Evolutionary conservation across 192 early-diverging fungal species (phyloP).

Genomic region (Backusella macrospora): DNA sequence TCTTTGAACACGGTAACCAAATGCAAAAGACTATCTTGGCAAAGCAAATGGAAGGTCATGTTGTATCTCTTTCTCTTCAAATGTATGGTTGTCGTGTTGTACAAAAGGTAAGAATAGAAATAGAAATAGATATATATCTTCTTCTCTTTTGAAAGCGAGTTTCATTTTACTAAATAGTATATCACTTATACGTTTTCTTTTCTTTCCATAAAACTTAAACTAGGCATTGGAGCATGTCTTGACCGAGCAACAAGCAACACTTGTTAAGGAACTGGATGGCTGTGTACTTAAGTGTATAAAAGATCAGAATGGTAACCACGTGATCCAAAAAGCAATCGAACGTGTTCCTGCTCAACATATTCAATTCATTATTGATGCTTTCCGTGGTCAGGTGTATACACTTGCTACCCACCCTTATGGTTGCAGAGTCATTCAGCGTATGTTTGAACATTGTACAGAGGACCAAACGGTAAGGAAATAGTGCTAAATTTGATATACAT

Average conservation of each 20-base stretch:
- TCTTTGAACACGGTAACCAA: slow-evolving; percentile 98
- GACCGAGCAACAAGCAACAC: slow-evolving; percentile 85
- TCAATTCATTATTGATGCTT: slow-evolving; percentile 96
- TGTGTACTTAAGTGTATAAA: slow-evolving; percentile 98
- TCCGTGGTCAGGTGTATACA: slow-evolving; percentile 94
- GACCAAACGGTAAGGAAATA: slow-evolving; percentile 61
- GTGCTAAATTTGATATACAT: background rate
- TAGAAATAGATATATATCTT: too few species aligned
- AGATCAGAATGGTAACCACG: slow-evolving; percentile 99
- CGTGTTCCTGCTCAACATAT: slow-evolving; percentile 92
- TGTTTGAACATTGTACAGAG: slow-evolving; percentile 99
- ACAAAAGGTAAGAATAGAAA: slow-evolving; percentile 66
- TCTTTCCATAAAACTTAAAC: background rate
- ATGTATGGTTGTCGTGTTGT: slow-evolving; percentile 99
- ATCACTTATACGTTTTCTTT: slow-evolving; percentile 16
- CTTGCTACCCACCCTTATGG: slow-evolving; percentile 98
- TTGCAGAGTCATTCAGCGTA: slow-evolving; percentile 97
- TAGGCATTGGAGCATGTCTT: slow-evolving; percentile 90
- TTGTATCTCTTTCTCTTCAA: slow-evolving; percentile 90
- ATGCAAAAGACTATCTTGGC: slow-evolving; percentile 92
- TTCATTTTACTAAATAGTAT: slow-evolving; percentile 24
- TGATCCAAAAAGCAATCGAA: slow-evolving; percentile 99
- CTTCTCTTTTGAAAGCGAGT: background rate
- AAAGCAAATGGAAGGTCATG: slow-evolving; percentile 95
- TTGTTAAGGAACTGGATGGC: slow-evolving; percentile 93